Percentiles rank a stretch among this genome's conserved stretches.
Evolutionary conservation across 768 basidiomycete species (phyloP).

Genomic region (Hypsizygus marmoreus): DNA sequence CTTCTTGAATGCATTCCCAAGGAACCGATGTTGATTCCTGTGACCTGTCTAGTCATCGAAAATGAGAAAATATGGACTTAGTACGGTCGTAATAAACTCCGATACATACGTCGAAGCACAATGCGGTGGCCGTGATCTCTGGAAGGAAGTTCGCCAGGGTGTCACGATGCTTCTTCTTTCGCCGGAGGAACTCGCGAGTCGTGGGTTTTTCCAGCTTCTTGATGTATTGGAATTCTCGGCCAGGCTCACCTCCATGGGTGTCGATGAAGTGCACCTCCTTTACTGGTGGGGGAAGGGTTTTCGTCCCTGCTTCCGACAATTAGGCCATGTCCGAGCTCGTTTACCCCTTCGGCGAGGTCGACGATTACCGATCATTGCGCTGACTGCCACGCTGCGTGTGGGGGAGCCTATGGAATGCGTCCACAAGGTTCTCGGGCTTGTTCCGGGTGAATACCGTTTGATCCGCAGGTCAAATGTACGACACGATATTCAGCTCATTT

Average conservation of each 20-base stretch:
- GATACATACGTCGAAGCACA: conserved; percentile 1
- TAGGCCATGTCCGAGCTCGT: neutral
- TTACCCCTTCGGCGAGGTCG: neutral
- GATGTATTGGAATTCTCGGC: neutral
- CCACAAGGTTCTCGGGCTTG: neutral
- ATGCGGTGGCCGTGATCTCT: neutral
- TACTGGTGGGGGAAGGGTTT: conserved; percentile 3
- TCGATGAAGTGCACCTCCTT: conserved; percentile 4
- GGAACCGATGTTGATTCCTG: neutral
- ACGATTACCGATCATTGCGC: neutral
- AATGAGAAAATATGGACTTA: conserved; percentile 4
- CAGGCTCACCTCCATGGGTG: neutral
- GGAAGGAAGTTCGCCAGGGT: neutral
- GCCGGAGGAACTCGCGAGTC: conserved; percentile 3
- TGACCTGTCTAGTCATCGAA: conserved; percentile 3
- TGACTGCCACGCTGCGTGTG: conserved; percentile 3
- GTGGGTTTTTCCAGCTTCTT: conserved; percentile 4
- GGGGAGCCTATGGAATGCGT: conserved; percentile 1
- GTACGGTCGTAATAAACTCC: neutral
- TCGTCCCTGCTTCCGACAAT: neutral
- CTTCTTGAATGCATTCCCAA: too few species aligned
- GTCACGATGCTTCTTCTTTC: conserved; percentile 5
- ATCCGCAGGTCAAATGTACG: neutral
- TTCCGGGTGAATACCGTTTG: neutral
- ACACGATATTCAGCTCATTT: conserved; percentile 1